Conservation (phyloP, 116 monocot genomes). For the Dioscorea cayenensis region DNA sequence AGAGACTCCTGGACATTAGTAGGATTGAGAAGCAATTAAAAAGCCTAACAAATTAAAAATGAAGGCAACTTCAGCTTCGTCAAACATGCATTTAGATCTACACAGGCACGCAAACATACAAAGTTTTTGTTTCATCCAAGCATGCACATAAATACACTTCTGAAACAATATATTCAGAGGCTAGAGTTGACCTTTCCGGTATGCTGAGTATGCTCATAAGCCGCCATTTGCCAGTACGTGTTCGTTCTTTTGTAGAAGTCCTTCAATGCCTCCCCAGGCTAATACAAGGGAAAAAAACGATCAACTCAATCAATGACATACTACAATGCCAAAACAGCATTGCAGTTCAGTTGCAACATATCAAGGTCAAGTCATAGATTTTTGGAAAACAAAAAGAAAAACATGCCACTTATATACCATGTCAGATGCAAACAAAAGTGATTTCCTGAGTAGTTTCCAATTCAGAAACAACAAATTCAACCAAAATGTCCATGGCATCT, state of each 20-base stretch:
- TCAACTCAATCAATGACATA: neutral
- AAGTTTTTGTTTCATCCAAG: too few relatives aligned
- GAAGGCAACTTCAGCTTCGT: too few relatives aligned
- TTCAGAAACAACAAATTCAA: too few relatives aligned
- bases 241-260: conserved; percentile 90
- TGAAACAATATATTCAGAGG: neutral
- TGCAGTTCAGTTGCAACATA: too few relatives aligned
- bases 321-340: neutral
- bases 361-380: neutral
- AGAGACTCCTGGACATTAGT: too few relatives aligned
- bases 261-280: conserved; percentile 92
- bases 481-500: too few relatives aligned
- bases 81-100: too few relatives aligned
- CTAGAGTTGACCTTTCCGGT: conserved; percentile 86
- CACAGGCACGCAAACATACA: too few relatives aligned
- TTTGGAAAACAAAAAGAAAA: neutral
- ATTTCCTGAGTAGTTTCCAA: neutral
- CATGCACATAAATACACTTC: too few relatives aligned
- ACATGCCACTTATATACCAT: neutral
- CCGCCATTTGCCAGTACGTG: conserved; percentile 97
- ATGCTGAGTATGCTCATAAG: conserved; percentile 96
- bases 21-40: too few relatives aligned
- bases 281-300: conserved; percentile 5
- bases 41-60: too few relatives aligned
- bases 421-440: neutral